These are phyloP conservation scores for Sindora glabra DNA, from an alignment of 306 rosid genomes.

Conservation along the genomic window DNA sequence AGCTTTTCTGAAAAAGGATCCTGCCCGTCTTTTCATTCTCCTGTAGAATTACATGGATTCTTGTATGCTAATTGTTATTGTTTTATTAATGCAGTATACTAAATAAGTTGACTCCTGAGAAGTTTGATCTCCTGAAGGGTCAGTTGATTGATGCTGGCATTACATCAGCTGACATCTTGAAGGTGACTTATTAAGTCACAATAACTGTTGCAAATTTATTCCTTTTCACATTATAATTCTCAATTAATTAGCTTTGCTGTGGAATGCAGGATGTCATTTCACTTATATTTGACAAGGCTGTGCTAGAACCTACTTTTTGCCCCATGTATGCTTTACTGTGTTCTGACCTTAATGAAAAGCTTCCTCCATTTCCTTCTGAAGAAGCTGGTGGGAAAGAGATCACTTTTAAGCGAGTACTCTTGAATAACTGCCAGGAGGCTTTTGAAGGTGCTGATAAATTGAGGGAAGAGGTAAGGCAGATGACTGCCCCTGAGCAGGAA, in stretches of 20 bases:
- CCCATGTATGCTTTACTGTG: slow-evolving; percentile 95
- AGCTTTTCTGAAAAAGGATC: neutral
- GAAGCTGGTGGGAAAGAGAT: slow-evolving; percentile 84
- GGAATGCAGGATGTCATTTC: slow-evolving; percentile 77
- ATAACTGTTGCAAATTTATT: neutral
- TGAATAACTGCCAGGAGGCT: slow-evolving; percentile 93
- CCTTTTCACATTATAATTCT: slow-evolving; percentile 2
- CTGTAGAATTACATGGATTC: neutral
- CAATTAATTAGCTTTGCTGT: slow-evolving; percentile 17
- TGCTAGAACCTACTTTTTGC: slow-evolving; percentile 96
- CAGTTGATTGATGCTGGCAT: slow-evolving; percentile 89
- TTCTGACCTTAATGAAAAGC: slow-evolving; percentile 75
- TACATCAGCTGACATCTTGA: slow-evolving; percentile 88
- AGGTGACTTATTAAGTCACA: slow-evolving; percentile 42
- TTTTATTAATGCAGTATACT: slow-evolving; percentile 57
- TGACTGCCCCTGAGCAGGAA: slow-evolving; percentile 91
- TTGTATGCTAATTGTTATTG: slow-evolving; percentile 8
- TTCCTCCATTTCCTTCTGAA: slow-evolving; percentile 82
- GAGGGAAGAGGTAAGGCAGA: slow-evolving; percentile 72
- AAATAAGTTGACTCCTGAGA: slow-evolving; percentile 96
- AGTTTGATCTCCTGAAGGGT: slow-evolving; percentile 94
- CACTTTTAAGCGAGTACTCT: slow-evolving; percentile 79
- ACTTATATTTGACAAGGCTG: slow-evolving; percentile 93
- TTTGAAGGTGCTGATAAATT: slow-evolving; percentile 87
- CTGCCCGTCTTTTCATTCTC: neutral